These are phyloP conservation scores for Botryosphaeria dothidea DNA, from an alignment of 2,329 filamentous ascomycete genomes.

Conservation along the genomic window DNA sequence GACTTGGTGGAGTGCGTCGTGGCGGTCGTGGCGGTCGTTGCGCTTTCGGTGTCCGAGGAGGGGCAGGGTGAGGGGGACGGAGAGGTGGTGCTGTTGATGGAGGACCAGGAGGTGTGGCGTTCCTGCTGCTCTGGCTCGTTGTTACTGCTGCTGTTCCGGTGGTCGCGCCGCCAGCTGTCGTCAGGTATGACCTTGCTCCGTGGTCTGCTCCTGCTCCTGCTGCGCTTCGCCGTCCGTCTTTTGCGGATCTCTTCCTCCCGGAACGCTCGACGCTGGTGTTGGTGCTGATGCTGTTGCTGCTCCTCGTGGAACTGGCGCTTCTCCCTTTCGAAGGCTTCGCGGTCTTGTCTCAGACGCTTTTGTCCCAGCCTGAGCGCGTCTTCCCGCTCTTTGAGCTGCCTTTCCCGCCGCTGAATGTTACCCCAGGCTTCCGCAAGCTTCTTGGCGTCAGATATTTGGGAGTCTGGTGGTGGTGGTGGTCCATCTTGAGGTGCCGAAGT, in stretches of 20 bases:
- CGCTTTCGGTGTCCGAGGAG: neutral
- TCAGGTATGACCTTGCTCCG: neutral
- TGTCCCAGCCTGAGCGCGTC: neutral
- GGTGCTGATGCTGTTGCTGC: neutral
- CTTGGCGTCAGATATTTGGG: neutral
- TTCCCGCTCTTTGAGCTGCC: neutral
- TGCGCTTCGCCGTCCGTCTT: neutral
- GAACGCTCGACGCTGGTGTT: neutral
- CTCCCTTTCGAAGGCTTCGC: conserved; percentile 9
- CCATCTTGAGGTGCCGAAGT: neutral
- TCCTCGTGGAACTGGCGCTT: neutral
- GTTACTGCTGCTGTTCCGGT: neutral
- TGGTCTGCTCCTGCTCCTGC: neutral
- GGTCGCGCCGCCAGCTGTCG: neutral
- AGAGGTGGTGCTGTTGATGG: neutral
- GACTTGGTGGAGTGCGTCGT: neutral
- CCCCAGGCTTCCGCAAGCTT: neutral
- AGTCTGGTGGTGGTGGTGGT: neutral
- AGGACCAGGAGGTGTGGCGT: neutral
- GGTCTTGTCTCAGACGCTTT: conserved; percentile 4
- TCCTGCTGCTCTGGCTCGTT: neutral
- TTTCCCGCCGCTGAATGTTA: neutral
- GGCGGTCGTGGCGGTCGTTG: neutral
- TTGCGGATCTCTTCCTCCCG: neutral
- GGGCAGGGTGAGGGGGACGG: neutral